Evolutionary conservation across 192 early-diverging fungal genomes (phyloP), one percentile per base, ranked within the genome.

Genomic region (Chytriomyces hyalinus): DNA sequence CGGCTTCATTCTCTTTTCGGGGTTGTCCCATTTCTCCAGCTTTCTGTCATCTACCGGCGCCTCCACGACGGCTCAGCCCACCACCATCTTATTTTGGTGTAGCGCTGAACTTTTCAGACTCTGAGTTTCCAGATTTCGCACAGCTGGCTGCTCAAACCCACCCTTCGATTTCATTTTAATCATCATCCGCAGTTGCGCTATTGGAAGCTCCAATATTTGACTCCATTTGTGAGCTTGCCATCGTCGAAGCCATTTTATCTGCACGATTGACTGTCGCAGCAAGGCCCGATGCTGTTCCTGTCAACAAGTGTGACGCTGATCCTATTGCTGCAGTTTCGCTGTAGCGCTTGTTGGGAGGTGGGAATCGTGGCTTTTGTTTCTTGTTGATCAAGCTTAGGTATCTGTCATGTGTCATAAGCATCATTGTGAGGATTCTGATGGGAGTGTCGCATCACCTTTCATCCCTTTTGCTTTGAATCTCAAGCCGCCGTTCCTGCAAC

Each of bases 371-470:
- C 2, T 10, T n/a, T 20, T 9, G 28, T 43, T 26, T 61, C 49
- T 20, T 60, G 10, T 72, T 72, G 20, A 59, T 17, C 68, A 51
- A 10, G 49, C 61, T 71, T 6, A 76, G n/a, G 48, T 61, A 61
- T n/a, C 79, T 76, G 66, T 44, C 28, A 36, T 13, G 26, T 57
- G 45, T 9, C 15, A 22, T 20, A 24, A 79, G 0, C 28, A 36
- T 36, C 51, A 50, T 70, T 36, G 62, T n/a, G 4, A 48, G 36
- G 65, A 57, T 36, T 36, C 28, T 2, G 28, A 36, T 36, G 28
- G n/a, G n/a, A n/a, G n/a, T n/a, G n/a, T n/a, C n/a, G n/a, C n/a
- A n/a, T n/a, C n/a, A n/a, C n/a, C n/a, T n/a, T n/a, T n/a, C n/a
- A n/a, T n/a, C n/a, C n/a, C n/a, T n/a, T n/a, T n/a, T n/a, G n/a